phyloP scores from a whole-genome alignment of 495 filamentous ascomycete species.

The Extremus antarcticus region DNA sequence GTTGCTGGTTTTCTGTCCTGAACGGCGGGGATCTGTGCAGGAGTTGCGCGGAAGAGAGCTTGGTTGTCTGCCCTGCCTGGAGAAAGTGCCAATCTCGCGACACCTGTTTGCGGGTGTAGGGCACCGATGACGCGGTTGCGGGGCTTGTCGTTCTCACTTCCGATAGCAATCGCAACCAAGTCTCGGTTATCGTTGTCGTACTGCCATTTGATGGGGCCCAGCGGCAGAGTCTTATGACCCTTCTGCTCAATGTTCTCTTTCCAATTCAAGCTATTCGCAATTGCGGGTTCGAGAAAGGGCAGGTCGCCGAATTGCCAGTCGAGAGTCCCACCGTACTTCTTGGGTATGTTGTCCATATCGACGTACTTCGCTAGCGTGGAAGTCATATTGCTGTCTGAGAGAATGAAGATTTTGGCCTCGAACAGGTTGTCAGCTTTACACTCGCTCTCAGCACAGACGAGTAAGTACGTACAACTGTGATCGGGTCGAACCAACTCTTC shows the following conservation, averaged over 20 bases:
- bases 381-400: slow-evolving; percentile 55
- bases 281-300: slow-evolving; percentile 54
- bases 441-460: background rate
- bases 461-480: slow-evolving; percentile 46
- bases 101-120: slow-evolving; percentile 13
- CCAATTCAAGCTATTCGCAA: slow-evolving; percentile 28
- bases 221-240: slow-evolving; percentile 24
- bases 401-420: slow-evolving; percentile 78
- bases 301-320: slow-evolving; percentile 67
- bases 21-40: background rate
- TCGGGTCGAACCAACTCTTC: slow-evolving; percentile 91
- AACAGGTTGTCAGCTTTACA: background rate
- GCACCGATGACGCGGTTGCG: slow-evolving; percentile 21
- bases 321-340: slow-evolving; percentile 72
- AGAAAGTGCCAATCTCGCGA: slow-evolving; percentile 14
- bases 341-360: slow-evolving; percentile 67
- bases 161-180: slow-evolving; percentile 28
- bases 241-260: slow-evolving; percentile 16
- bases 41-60: background rate
- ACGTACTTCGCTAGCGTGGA: slow-evolving; percentile 69
- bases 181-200: slow-evolving; percentile 21
- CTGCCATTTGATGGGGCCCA: slow-evolving; percentile 31
- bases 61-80: slow-evolving; percentile 5
- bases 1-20: background rate
- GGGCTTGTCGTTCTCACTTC: slow-evolving; percentile 24